These are phyloP conservation scores for Ogataea parapolymorpha DNA, from an alignment of 805 yeast genomes.

Conservation along the genomic window DNA sequence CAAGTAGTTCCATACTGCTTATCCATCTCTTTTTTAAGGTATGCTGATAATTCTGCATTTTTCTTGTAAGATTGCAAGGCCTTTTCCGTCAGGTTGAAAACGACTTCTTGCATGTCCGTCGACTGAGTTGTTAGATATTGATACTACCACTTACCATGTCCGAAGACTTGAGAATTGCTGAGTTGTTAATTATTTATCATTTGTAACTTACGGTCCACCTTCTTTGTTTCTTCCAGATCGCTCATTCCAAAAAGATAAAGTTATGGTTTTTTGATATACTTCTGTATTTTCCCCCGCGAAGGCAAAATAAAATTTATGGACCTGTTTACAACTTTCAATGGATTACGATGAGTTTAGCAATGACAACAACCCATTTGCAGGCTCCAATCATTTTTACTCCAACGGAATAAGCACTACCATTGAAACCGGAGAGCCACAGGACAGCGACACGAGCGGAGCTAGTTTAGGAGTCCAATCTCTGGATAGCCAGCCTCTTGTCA, in stretches of 20 bases:
- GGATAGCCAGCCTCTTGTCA: not conserved
- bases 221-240: slow-evolving; percentile 4
- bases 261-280: too few relatives aligned
- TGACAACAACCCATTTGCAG: slow-evolving; percentile 37
- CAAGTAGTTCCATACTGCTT: slow-evolving; percentile 64
- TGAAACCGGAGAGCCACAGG: not conserved
- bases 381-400: slow-evolving; percentile 31
- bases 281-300: slow-evolving; percentile 6
- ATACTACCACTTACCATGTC: slow-evolving; percentile 27
- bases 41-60: slow-evolving; percentile 64
- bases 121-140: slow-evolving; percentile 26
- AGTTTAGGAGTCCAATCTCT: not conserved
- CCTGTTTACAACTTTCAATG: slow-evolving; percentile 16
- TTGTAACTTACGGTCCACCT: slow-evolving; percentile 11
- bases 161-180: slow-evolving; percentile 25
- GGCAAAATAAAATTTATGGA: slow-evolving; percentile 7
- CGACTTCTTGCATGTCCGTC: slow-evolving; percentile 49
- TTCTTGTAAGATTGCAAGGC: slow-evolving; percentile 42
- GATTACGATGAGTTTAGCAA: slow-evolving; percentile 31
- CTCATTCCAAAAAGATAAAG: slow-evolving; percentile 1
- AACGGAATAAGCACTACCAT: slow-evolving; percentile 22
- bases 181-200: not conserved
- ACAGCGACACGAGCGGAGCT: not conserved
- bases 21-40: slow-evolving; percentile 63
- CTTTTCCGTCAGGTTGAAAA: slow-evolving; percentile 44